A percentile compares a stretch with the other conserved stretches of the same genome.
Evolutionary conservation across 768 basidiomycete genomes (phyloP).

Genomic region (Podaxis pistillaris): DNA sequence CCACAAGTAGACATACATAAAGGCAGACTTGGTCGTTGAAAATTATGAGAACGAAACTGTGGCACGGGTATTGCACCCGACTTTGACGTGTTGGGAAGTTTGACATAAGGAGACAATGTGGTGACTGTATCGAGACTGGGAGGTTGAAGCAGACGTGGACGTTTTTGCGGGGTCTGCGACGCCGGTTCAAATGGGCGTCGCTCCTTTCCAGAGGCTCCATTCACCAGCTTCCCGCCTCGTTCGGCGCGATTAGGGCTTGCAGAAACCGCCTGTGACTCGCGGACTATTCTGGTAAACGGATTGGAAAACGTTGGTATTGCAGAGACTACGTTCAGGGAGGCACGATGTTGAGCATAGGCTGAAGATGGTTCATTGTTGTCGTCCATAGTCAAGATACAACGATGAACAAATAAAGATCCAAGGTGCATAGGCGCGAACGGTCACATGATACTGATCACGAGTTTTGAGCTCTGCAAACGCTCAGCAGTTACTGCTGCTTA

Average conservation of each 20-base stretch:
- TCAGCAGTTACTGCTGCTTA: too few species aligned
- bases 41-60: neutral
- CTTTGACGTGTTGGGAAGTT: neutral
- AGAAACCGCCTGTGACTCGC: neutral
- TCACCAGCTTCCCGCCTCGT: neutral
- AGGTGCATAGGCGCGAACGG: neutral
- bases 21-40: slow-evolving; percentile 6
- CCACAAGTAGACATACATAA: neutral
- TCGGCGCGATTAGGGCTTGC: neutral
- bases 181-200: neutral
- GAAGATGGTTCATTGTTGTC: slow-evolving; percentile 1
- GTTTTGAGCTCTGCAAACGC: too few species aligned
- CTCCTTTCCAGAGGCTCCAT: neutral
- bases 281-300: slow-evolving; percentile 7
- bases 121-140: neutral
- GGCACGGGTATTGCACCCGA: neutral
- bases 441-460: neutral
- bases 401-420: neutral
- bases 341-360: neutral
- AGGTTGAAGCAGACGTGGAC: neutral
- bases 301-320: neutral
- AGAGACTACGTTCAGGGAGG: neutral
- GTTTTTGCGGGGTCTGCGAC: slow-evolving; percentile 3
- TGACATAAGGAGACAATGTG: slow-evolving; percentile 5
- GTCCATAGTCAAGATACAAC: slow-evolving; percentile 2